Evolutionary conservation across 208 protist genomes (phyloP).

Genomic region (Porcisia hertigi): DNA sequence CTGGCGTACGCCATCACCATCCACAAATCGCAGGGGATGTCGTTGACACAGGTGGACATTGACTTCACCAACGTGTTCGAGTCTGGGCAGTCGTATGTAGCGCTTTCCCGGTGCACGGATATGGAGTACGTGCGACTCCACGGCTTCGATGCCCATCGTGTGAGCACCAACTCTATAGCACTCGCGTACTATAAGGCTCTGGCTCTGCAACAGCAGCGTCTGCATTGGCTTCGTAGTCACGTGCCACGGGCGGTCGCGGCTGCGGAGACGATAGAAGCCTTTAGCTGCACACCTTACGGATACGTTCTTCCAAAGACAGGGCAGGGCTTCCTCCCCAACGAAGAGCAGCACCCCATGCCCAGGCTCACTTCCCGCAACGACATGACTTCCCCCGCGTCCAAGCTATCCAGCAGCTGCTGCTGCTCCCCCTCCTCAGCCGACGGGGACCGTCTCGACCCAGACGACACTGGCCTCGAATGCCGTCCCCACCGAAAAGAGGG

Average conservation of each 20-base stretch:
- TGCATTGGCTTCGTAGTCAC: constrained; percentile 36
- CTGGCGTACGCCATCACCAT: constrained; percentile 96
- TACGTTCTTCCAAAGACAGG: constrained; percentile 16
- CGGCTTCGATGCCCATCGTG: constrained; percentile 56
- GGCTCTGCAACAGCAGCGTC: constrained; percentile 34
- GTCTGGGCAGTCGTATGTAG: constrained; percentile 89
- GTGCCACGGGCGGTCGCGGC: constrained; percentile 15
- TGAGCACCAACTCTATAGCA: constrained; percentile 58
- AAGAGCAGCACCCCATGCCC: constrained; percentile 9
- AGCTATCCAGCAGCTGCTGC: background rate
- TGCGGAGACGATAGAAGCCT: constrained; percentile 1
- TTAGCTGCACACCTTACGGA: constrained; percentile 20
- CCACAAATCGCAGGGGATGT: constrained; percentile 97
- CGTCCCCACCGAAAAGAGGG: background rate
- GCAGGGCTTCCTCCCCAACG: background rate
- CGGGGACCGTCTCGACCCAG: background rate
- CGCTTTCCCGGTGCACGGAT: constrained; percentile 84
- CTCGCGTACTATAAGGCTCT: constrained; percentile 86
- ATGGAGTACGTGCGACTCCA: constrained; percentile 61
- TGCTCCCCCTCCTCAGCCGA: background rate
- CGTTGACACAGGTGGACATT: constrained; percentile 80
- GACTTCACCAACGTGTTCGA: constrained; percentile 83
- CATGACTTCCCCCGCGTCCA: background rate
- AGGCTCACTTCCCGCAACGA: background rate
- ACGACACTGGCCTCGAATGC: too few relatives aligned